phyloP scores from a whole-genome alignment of 345 rosid species.

The Streptanthus diversifolius region DNA sequence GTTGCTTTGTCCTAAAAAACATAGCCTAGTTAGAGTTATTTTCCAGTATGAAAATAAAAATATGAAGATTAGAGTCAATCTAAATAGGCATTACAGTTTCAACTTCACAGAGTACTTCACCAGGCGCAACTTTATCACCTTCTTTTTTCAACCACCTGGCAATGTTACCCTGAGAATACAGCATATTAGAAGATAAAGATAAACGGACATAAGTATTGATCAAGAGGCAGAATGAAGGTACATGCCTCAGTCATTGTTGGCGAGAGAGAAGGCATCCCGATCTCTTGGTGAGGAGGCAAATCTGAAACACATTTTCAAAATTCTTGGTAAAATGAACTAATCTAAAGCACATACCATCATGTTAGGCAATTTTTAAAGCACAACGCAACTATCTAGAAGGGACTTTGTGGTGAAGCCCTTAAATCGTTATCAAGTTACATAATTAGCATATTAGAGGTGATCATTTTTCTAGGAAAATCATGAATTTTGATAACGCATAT shows the following conservation, averaged over 20 bases:
- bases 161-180: slow-evolving; percentile 74
- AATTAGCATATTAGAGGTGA: background rate
- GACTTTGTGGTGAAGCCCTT: background rate
- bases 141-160: slow-evolving; percentile 98
- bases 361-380: background rate
- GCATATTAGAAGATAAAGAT: slow-evolving; percentile 18
- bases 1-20: slow-evolving; percentile 86
- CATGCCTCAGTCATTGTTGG: slow-evolving; percentile 98
- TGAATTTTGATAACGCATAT: background rate
- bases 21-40: background rate
- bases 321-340: background rate
- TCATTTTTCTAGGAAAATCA: background rate
- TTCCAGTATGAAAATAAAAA: background rate
- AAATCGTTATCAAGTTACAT: background rate
- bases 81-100: slow-evolving; percentile 66
- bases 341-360: background rate
- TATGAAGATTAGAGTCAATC: background rate
- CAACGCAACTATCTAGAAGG: background rate
- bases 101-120: slow-evolving; percentile 99
- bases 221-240: slow-evolving; percentile 10
- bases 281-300: slow-evolving; percentile 92
- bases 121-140: slow-evolving; percentile 85
- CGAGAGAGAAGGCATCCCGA: slow-evolving; percentile 99
- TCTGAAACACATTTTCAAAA: slow-evolving; percentile 47
- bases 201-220: background rate